Conservation (phyloP, 805 yeast genomes). For the Nakazawaea molendinolei region DNA sequence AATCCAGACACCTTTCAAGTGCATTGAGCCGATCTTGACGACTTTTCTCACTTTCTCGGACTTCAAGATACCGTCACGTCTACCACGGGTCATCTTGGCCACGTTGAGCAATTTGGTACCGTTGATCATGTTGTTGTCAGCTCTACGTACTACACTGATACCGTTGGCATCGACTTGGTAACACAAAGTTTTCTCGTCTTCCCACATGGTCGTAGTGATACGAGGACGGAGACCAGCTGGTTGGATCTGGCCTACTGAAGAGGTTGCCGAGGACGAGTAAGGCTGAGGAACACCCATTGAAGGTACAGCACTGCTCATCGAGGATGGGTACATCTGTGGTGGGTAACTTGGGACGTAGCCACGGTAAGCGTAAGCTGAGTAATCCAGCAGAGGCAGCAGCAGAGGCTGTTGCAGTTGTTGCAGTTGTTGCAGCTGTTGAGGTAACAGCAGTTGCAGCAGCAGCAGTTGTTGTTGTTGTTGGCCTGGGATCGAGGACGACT, state of each 20-base stretch:
- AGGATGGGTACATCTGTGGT: slow-evolving; percentile 2
- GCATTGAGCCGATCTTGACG: slow-evolving; percentile 72
- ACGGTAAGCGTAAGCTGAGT: slow-evolving; percentile 8
- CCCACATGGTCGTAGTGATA: slow-evolving; percentile 72
- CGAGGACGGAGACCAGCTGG: slow-evolving; percentile 46
- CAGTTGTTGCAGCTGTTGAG: slow-evolving; percentile 2
- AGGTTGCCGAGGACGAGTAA: neutral
- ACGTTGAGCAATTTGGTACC: slow-evolving; percentile 66
- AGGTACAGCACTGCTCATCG: slow-evolving; percentile 1
- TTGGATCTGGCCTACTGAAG: slow-evolving; percentile 29
- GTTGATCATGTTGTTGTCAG: slow-evolving; percentile 67
- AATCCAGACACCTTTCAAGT: slow-evolving; percentile 70
- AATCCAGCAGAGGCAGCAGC: slow-evolving; percentile 2
- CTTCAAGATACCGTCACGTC: slow-evolving; percentile 65
- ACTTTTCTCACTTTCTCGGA: slow-evolving; percentile 63
- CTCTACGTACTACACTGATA: slow-evolving; percentile 60
- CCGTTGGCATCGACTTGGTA: slow-evolving; percentile 69
- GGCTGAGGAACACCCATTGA: slow-evolving; percentile 3
- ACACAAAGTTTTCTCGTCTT: slow-evolving; percentile 64
- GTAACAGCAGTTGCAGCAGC: slow-evolving; percentile 4
- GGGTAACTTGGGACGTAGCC: slow-evolving; percentile 6
- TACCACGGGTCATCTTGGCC: slow-evolving; percentile 68
- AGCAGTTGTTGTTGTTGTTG: slow-evolving; percentile 8
- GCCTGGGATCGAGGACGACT: too few relatives aligned
- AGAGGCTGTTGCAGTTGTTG: neutral